phyloP scores from a whole-genome alignment of 208 protist species.

The Leishmania martiniquensis region DNA sequence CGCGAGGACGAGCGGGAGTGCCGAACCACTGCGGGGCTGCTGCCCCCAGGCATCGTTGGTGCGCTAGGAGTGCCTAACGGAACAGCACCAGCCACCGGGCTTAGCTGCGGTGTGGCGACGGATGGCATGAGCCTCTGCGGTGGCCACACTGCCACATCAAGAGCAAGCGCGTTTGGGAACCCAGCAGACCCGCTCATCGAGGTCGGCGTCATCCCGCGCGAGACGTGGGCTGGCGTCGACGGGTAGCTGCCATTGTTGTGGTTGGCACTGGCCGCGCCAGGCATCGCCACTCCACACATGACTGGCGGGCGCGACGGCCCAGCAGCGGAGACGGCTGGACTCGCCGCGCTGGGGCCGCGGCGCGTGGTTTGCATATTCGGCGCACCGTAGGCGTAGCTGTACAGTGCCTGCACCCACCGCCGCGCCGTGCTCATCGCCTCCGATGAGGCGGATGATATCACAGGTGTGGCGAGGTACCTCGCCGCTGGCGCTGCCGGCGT shows the following conservation, averaged over 20 bases:
- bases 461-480: constrained; percentile 49
- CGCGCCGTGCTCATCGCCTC: constrained; percentile 43
- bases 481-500: background rate
- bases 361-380: constrained; percentile 3
- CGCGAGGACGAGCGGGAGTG: constrained; percentile 22
- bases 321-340: background rate
- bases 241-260: constrained; percentile 5
- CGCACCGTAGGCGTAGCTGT: constrained; percentile 57
- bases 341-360: constrained; percentile 5
- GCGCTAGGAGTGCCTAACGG: background rate
- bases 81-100: background rate
- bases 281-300: background rate
- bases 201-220: constrained; percentile 11
- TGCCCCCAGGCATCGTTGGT: background rate
- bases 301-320: background rate
- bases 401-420: constrained; percentile 51
- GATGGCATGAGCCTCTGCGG: background rate
- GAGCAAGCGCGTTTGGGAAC: constrained; percentile 1
- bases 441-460: constrained; percentile 33
- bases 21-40: background rate
- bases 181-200: background rate
- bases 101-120: background rate
- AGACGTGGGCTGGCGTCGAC: constrained; percentile 3
- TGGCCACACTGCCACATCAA: constrained; percentile 23
- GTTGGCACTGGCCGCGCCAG: background rate